phyloP scores from a whole-genome alignment of 352 stramenopile species.

The Phytophthora multivora region DNA sequence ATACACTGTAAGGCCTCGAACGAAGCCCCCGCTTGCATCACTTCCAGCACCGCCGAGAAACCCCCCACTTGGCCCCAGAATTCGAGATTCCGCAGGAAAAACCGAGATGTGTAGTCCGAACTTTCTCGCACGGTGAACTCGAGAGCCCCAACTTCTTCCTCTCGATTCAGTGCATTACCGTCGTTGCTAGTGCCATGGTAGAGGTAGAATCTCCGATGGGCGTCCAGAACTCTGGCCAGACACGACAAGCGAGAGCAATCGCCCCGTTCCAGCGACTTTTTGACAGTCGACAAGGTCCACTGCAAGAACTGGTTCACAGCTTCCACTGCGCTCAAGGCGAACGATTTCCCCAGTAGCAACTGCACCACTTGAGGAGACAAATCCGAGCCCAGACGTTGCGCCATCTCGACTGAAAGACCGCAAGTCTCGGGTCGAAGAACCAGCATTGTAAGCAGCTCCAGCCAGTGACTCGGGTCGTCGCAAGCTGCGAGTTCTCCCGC shows the following conservation, averaged over 20 bases:
- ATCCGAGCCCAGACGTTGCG: constrained; percentile 51
- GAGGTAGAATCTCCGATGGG: constrained; percentile 62
- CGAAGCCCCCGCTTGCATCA: constrained; percentile 30
- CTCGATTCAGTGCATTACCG: not conserved
- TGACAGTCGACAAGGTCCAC: constrained; percentile 40
- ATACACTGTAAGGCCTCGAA: constrained; percentile 67
- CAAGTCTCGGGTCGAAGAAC: not conserved
- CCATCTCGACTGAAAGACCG: constrained; percentile 28
- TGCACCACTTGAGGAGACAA: constrained; percentile 68
- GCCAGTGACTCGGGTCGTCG: constrained; percentile 35
- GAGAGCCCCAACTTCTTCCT: not conserved
- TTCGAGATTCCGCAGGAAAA: constrained; percentile 58
- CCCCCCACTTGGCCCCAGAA: constrained; percentile 58
- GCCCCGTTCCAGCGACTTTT: constrained; percentile 35
- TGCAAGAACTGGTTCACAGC: constrained; percentile 58
- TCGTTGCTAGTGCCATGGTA: constrained; percentile 29
- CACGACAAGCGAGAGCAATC: constrained; percentile 49
- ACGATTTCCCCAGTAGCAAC: constrained; percentile 46
- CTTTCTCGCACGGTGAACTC: constrained; percentile 12
- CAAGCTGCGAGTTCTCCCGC: constrained; percentile 40
- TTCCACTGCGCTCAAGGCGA: constrained; percentile 32
- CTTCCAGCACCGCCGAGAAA: constrained; percentile 56
- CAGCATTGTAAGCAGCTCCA: constrained; percentile 36
- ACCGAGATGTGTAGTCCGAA: constrained; percentile 29
- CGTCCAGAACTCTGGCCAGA: constrained; percentile 62